phyloP scores from a whole-genome alignment of 1,284 basidiomycete genomes.

The Rhodotorula sp. region DNA sequence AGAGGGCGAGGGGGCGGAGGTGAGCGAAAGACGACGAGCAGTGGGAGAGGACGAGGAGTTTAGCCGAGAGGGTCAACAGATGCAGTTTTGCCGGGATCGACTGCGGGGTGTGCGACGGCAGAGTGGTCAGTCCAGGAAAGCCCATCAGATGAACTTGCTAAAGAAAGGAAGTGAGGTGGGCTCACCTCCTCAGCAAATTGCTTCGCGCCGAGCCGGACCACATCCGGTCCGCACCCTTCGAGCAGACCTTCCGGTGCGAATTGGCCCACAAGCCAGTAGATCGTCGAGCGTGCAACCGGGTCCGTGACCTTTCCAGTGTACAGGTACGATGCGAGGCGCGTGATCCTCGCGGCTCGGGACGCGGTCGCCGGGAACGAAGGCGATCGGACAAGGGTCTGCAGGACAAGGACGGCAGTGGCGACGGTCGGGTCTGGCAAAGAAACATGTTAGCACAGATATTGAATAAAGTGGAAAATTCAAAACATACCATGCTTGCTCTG shows the following conservation, averaged over 20 bases:
- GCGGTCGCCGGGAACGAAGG: constrained; percentile 39
- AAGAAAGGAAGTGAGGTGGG: background rate
- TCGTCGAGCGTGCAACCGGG: constrained; percentile 73
- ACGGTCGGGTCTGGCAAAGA: constrained; percentile 62
- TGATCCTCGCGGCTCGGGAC: constrained; percentile 52
- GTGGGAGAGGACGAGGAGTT: constrained; percentile 69
- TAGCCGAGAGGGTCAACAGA: constrained; percentile 75
- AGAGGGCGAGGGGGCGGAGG: constrained; percentile 41
- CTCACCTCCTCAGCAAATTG: constrained; percentile 69
- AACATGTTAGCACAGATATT: background rate
- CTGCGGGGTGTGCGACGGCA: constrained; percentile 51
- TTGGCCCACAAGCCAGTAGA: constrained; percentile 88
- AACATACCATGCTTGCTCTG: constrained; percentile 61
- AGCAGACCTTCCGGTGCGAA: constrained; percentile 57
- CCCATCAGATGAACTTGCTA: background rate
- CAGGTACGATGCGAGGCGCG: constrained; percentile 69
- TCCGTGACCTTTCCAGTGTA: constrained; percentile 69
- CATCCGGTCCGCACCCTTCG: constrained; percentile 64
- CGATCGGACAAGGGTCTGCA: constrained; percentile 74
- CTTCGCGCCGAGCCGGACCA: constrained; percentile 71
- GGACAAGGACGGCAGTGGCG: constrained; percentile 73
- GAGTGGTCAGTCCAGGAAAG: background rate
- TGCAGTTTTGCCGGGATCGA: constrained; percentile 71
- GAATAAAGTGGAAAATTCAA: background rate
- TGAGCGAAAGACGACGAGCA: constrained; percentile 48